Evolutionary conservation across 2,329 filamentous ascomycete species (phyloP), one percentile per base, ranked within the genome.

Genomic region (Alternaria ethzedia): DNA sequence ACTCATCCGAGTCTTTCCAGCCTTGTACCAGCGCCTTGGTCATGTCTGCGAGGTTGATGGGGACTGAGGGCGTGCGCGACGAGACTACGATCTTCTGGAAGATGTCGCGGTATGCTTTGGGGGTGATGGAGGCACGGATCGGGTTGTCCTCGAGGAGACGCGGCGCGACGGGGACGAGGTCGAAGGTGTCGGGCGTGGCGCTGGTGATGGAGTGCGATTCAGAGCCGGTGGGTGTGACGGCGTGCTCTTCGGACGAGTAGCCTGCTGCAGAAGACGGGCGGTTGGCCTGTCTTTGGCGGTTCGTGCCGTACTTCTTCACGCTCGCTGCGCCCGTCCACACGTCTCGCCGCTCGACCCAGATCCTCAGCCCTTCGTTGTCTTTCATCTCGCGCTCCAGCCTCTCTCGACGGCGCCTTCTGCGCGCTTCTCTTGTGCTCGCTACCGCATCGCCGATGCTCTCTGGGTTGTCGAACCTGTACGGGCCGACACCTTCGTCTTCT

Each of bases 1-100:
- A 98, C 79, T 97, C 93, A 15, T 94, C 94, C 72, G 96, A 93
- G 44, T 92, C 87, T 79, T 96, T 97, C 95, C 95, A 97, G 46
- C 95, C 95, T 26, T 91, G 86, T 1, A 98, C 94, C 68, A 95
- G 91, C 12, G 92, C 89, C 10, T 89, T 87, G 21, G 92, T 88
- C 82, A 97, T 90, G 71, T 97, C 93, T 28, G 86, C 83, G 0
- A 98, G 86, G 71, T 97, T 97, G 74, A 97, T 91, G 4, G 95
- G 95, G 15, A 96, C 92, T 2, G 91, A 90, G 0, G 95, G 95
- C 3, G 93, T 92, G 67, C 96, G 87, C 41, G 86, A 87, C 73
- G 95, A 90, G 1, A 94, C 79, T 45, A 97, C 89, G 54, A 97
- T 91, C 81, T 97, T 97, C 76, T 91, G 91, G 83, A 97, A 97